These are phyloP conservation scores for Fusarium algeriense DNA, from an alignment of 2,329 filamentous ascomycete genomes.

Conservation along the genomic window DNA sequence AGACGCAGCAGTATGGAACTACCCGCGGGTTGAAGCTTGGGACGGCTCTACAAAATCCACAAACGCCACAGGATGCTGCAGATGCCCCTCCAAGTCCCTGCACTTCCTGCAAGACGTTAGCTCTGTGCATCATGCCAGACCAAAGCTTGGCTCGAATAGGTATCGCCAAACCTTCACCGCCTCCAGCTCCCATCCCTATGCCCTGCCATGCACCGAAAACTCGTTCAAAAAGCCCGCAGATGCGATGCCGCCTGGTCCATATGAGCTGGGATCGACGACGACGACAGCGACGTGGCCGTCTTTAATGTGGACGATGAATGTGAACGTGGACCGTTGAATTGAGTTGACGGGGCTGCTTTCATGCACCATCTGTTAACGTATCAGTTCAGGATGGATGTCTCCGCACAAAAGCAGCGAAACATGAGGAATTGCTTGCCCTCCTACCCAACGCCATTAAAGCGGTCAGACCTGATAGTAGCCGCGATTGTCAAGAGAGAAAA, in stretches of 20 bases:
- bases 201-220: slow-evolving; percentile 27
- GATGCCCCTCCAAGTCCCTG: slow-evolving; percentile 35
- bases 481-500: slow-evolving; percentile 35
- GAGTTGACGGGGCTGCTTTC: slow-evolving; percentile 11
- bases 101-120: slow-evolving; percentile 38
- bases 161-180: slow-evolving; percentile 48
- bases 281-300: slow-evolving; percentile 34
- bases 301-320: slow-evolving; percentile 8
- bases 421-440: slow-evolving; percentile 23
- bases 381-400: slow-evolving; percentile 19
- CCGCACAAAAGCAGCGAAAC: slow-evolving; percentile 23
- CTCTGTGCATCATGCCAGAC: slow-evolving; percentile 42
- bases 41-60: slow-evolving; percentile 15
- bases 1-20: slow-evolving; percentile 18
- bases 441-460: slow-evolving; percentile 31
- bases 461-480: slow-evolving; percentile 46
- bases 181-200: slow-evolving; percentile 26
- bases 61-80: slow-evolving; percentile 4
- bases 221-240: slow-evolving; percentile 44
- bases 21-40: slow-evolving; percentile 15
- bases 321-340: neutral
- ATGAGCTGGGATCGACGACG: slow-evolving; percentile 31
- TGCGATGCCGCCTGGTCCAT: slow-evolving; percentile 36
- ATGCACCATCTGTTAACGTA: slow-evolving; percentile 21
- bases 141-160: slow-evolving; percentile 42